Evolutionary conservation across 768 basidiomycete species (phyloP).

Genomic region (Boletus subparvulus): DNA sequence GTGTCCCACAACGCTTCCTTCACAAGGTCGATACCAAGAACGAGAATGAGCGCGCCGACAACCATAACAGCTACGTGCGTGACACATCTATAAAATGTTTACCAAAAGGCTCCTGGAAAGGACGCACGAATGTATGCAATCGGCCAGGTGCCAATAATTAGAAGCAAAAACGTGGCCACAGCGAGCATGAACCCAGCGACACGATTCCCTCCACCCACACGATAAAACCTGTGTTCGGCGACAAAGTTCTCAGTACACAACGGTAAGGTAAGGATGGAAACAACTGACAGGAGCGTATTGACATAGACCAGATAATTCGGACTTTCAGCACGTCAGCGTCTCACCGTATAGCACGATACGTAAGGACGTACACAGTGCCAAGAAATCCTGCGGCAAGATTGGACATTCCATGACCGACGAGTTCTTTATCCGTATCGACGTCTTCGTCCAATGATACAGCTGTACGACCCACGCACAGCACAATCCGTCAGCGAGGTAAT

Average conservation of each 20-base stretch:
- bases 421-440: conserved; percentile 88
- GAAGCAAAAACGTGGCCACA: conserved; percentile 62
- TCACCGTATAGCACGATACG: neutral
- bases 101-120: neutral
- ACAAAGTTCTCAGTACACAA: neutral
- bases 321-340: conserved; percentile 34
- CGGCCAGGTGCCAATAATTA: conserved; percentile 82
- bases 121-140: conserved; percentile 89
- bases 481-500: neutral
- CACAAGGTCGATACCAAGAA: conserved; percentile 89
- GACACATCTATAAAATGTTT: neutral
- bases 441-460: conserved; percentile 89
- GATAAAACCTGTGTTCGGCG: conserved; percentile 64
- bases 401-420: conserved; percentile 89
- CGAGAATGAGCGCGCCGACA: conserved; percentile 89
- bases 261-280: conserved; percentile 3
- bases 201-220: conserved; percentile 85
- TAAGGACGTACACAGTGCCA: conserved; percentile 69
- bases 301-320: conserved; percentile 90
- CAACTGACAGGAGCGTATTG: conserved; percentile 69
- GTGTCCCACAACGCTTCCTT: conserved; percentile 99
- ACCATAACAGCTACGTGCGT: conserved; percentile 74
- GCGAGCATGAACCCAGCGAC: conserved; percentile 86
- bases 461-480: conserved; percentile 23
- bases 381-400: conserved; percentile 79